Percentiles rank a stretch among this genome's conserved stretches.
These are phyloP conservation scores for Neurospora discreta DNA, from an alignment of 495 filamentous ascomycete species.

Conservation along the genomic window DNA sequence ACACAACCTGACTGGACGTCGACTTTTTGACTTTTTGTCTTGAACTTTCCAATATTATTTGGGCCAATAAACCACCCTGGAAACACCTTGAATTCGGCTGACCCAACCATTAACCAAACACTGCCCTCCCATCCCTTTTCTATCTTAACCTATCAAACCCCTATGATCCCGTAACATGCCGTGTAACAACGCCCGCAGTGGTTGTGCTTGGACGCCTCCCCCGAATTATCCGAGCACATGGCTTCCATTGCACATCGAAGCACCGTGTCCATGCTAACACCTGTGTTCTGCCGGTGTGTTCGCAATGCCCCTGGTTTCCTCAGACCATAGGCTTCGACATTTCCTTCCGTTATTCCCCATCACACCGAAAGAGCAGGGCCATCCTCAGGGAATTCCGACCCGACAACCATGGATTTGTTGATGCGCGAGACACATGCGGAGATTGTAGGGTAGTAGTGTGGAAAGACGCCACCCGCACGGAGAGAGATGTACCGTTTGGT, in stretches of 20 bases:
- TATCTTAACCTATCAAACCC: neutral
- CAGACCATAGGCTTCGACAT: neutral
- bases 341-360: neutral
- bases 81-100: neutral
- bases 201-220: neutral
- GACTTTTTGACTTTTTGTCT: neutral
- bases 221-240: neutral
- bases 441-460: neutral
- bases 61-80: neutral
- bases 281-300: neutral
- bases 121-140: neutral
- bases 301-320: neutral
- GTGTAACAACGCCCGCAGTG: neutral
- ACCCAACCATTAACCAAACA: neutral
- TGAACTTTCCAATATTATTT: neutral
- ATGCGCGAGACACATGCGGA: neutral
- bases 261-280: neutral
- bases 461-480: neutral
- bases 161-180: neutral
- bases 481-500: neutral
- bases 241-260: neutral
- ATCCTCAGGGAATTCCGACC: neutral
- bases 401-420: neutral
- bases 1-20: neutral
- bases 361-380: neutral